These are phyloP conservation scores for Sphaerosporella brunnea DNA, from an alignment of 495 filamentous ascomycete genomes.

Conservation along the genomic window DNA sequence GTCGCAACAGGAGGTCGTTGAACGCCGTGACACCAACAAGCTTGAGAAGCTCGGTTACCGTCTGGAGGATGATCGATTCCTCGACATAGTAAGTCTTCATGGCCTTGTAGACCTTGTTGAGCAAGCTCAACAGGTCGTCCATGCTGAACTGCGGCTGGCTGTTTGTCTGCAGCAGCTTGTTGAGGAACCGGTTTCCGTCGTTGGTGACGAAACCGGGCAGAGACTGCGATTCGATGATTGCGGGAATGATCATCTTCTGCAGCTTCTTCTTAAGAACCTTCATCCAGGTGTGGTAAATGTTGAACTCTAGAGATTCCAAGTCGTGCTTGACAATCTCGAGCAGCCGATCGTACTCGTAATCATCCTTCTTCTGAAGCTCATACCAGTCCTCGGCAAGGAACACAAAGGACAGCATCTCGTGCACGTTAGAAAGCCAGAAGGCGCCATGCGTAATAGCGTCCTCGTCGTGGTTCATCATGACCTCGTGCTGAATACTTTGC, in stretches of 20 bases:
- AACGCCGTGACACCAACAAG: slow-evolving; percentile 97
- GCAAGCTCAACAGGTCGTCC: slow-evolving; percentile 90
- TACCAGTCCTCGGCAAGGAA: slow-evolving; percentile 99
- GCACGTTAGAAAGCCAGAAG: slow-evolving; percentile 98
- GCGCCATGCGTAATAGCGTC: slow-evolving; percentile 94
- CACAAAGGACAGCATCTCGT: slow-evolving; percentile 99
- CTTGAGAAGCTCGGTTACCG: slow-evolving; percentile 78
- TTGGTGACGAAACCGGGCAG: slow-evolving; percentile 96
- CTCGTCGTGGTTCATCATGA: slow-evolving; percentile 93
- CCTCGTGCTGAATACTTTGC: slow-evolving; percentile 97
- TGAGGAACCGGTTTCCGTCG: slow-evolving; percentile 92
- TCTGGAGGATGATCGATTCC: slow-evolving; percentile 86
- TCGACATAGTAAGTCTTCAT: slow-evolving; percentile 98
- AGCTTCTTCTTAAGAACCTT: slow-evolving; percentile 98
- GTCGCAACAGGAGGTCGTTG: slow-evolving; percentile 92
- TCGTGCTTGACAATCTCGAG: slow-evolving; percentile 99
- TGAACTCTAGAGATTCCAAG: slow-evolving; percentile 95
- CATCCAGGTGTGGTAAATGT: slow-evolving; percentile 99
- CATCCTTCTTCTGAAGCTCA: slow-evolving; percentile 95
- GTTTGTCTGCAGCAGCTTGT: slow-evolving; percentile 79
- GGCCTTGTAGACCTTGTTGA: slow-evolving; percentile 94
- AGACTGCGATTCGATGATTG: slow-evolving; percentile 97
- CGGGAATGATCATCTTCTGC: slow-evolving; percentile 97
- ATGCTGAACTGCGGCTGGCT: slow-evolving; percentile 89
- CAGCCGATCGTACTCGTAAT: slow-evolving; percentile 95